Evolutionary conservation across 73 alveolate genomes (phyloP).

Genomic region (Tetrahymena malaccensis): DNA sequence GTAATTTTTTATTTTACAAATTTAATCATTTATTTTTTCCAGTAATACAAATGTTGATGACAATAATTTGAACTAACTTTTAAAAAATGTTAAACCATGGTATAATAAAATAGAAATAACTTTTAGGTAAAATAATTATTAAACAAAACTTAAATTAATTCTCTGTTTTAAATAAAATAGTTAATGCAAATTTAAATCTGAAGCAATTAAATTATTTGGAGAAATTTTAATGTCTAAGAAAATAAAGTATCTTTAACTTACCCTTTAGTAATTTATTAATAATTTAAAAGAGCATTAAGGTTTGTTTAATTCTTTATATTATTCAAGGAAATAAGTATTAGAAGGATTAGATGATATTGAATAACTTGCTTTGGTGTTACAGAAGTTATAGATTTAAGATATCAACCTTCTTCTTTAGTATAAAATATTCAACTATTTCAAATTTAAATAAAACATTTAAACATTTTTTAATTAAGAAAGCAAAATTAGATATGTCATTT

Average conservation of each 20-base stretch:
- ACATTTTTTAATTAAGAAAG: too few species aligned
- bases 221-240: not conserved
- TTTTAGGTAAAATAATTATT: not conserved
- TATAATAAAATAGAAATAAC: not conserved
- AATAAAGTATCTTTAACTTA: too few species aligned
- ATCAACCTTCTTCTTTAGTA: not conserved
- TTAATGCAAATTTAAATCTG: not conserved
- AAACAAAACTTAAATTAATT: too few species aligned
- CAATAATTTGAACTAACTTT: not conserved
- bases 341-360: not conserved
- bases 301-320: too few species aligned
- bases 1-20: too few species aligned
- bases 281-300: too few species aligned
- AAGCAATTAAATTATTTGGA: not conserved
- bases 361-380: not conserved
- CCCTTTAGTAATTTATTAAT: not conserved
- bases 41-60: not conserved
- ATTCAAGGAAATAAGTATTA: not conserved
- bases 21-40: too few species aligned
- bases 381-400: not conserved
- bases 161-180: not conserved
- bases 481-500: too few species aligned
- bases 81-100: not conserved
- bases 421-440: too few species aligned
- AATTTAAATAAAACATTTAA: too few species aligned